A percentile compares a stretch with the other conserved stretches of the same genome.
Conservation (phyloP, 176 grass and related monocot species). For the Bromus sterilis region DNA sequence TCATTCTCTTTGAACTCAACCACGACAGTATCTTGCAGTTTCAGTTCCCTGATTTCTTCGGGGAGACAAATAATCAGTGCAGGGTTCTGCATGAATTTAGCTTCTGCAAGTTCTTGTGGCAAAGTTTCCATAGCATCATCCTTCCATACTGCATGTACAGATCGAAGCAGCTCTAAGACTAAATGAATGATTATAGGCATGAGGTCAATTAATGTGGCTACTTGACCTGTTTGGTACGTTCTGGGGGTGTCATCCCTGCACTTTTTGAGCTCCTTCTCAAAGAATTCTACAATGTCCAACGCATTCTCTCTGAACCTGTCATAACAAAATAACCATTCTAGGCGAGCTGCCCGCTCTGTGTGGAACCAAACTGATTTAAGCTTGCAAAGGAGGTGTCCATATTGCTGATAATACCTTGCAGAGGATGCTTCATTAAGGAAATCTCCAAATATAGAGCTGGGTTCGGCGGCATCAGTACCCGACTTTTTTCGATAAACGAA, state of each 20-base stretch:
- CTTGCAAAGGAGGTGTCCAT: neutral
- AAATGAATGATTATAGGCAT: constrained; percentile 45
- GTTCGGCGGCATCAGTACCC: neutral
- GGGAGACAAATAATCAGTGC: constrained; percentile 27
- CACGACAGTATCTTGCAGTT: constrained; percentile 15
- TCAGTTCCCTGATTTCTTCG: constrained; percentile 26
- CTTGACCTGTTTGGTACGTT: neutral
- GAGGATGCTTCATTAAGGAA: neutral
- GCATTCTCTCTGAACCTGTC: constrained; percentile 38
- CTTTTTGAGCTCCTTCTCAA: constrained; percentile 49
- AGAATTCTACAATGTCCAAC: constrained; percentile 41
- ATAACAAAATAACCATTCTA: constrained; percentile 29
- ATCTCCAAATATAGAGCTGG: neutral
- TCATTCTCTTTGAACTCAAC: constrained; percentile 45
- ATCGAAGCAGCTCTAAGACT: constrained; percentile 43
- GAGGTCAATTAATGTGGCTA: constrained; percentile 22
- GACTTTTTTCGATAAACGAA: neutral
- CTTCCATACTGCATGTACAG: constrained; percentile 54
- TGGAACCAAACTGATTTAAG: constrained; percentile 46
- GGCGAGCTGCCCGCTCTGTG: constrained; percentile 38
- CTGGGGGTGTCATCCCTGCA: constrained; percentile 22
- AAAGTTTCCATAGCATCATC: constrained; percentile 21
- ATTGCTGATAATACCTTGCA: neutral
- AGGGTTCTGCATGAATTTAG: constrained; percentile 30
- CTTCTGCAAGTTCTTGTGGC: constrained; percentile 33